Conservation (phyloP, 139 green algal species). For the Nannochloris sp. region DNA sequence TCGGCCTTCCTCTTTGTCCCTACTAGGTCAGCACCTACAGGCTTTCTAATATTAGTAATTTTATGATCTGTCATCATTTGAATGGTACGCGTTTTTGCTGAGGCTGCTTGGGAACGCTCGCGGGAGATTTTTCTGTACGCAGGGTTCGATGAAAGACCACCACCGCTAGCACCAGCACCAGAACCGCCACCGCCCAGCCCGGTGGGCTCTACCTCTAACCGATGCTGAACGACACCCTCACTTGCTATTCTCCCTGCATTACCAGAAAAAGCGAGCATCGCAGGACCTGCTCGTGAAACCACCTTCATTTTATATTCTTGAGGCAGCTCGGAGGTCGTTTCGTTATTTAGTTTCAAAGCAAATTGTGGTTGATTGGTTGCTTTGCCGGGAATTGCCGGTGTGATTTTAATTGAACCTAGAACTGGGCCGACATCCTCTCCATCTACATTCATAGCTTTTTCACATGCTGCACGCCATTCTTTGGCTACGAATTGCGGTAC, state of each 20-base stretch:
- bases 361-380: neutral
- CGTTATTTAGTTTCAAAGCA: conserved; percentile 1
- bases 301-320: conserved; percentile 12
- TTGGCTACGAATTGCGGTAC: conserved; percentile 45
- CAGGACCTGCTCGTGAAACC: conserved; percentile 2
- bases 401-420: conserved; percentile 13
- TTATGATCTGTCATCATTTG: conserved; percentile 20
- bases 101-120: conserved; percentile 12
- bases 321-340: conserved; percentile 2
- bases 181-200: neutral
- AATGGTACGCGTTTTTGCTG: conserved; percentile 1
- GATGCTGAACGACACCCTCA: conserved; percentile 35
- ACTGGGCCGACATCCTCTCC: conserved; percentile 2
- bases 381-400: neutral
- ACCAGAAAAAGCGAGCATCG: conserved; percentile 29
- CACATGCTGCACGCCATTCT: conserved; percentile 29
- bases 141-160: conserved; percentile 6
- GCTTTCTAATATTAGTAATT: conserved; percentile 11
- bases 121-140: conserved; percentile 29
- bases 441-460: conserved; percentile 15
- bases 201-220: conserved; percentile 34
- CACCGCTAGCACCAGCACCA: neutral
- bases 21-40: neutral
- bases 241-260: conserved; percentile 9
- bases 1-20: neutral